These are phyloP conservation scores for Leishmania guyanensis DNA, from an alignment of 208 protist species.

Conservation along the genomic window DNA sequence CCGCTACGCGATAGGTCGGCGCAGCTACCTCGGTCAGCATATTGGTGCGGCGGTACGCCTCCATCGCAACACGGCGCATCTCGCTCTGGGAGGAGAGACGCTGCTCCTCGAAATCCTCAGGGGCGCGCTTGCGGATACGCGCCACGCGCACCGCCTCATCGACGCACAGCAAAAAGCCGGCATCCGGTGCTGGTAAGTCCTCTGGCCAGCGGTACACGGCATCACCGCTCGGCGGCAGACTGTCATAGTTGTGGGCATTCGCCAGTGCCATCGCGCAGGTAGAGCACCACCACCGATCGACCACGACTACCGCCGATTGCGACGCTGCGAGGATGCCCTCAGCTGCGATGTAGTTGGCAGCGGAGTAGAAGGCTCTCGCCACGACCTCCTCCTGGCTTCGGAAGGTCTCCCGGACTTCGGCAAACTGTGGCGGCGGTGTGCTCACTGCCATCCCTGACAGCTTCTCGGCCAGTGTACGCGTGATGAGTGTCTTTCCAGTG, in stretches of 20 bases:
- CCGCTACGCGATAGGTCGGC: slow-evolving; percentile 42
- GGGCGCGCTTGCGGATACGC: slow-evolving; percentile 56
- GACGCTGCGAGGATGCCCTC: slow-evolving; percentile 21
- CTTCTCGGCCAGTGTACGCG: slow-evolving; percentile 39
- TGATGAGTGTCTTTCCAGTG: slow-evolving; percentile 64
- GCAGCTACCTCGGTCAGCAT: slow-evolving; percentile 45
- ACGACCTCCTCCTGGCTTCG: slow-evolving; percentile 40
- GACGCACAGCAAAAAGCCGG: slow-evolving; percentile 49
- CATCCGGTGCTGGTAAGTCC: slow-evolving; percentile 39
- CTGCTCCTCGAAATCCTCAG: slow-evolving; percentile 65
- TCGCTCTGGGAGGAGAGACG: slow-evolving; percentile 44
- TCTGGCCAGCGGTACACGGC: slow-evolving; percentile 60
- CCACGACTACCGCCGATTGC: slow-evolving; percentile 35
- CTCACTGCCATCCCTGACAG: slow-evolving; percentile 40
- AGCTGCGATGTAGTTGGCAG: slow-evolving; percentile 74
- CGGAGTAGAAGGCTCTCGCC: slow-evolving; percentile 70
- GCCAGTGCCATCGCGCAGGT: slow-evolving; percentile 81
- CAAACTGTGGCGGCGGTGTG: slow-evolving; percentile 55
- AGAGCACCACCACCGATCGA: slow-evolving; percentile 83
- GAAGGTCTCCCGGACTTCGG: slow-evolving; percentile 45
- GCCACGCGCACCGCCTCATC: slow-evolving; percentile 58
- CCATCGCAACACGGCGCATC: slow-evolving; percentile 59
- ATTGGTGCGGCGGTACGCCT: slow-evolving; percentile 53
- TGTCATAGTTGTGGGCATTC: slow-evolving; percentile 26
- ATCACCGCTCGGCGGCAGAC: slow-evolving; percentile 39